Evolutionary conservation across 2,329 filamentous ascomycete species (phyloP).

Genomic region (Cylindrodendrum hubeiense): DNA sequence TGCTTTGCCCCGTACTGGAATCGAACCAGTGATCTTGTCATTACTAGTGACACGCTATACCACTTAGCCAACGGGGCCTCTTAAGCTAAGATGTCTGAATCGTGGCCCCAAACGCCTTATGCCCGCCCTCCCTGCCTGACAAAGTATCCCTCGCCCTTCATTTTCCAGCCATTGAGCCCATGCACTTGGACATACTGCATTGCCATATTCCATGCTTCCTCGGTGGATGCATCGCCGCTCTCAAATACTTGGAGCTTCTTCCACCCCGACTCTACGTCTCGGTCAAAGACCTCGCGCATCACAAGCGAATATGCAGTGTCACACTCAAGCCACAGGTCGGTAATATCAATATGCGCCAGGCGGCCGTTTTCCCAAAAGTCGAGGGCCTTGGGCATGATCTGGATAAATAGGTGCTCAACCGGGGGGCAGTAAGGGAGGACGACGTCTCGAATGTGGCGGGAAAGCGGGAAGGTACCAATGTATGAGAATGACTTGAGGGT

Average conservation of each 20-base stretch:
- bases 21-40: conserved; percentile 31
- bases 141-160: conserved; percentile 60
- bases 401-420: conserved; percentile 67
- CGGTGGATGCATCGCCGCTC: conserved; percentile 60
- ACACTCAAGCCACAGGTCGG: conserved; percentile 67
- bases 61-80: conserved; percentile 28
- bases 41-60: conserved; percentile 30
- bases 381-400: conserved; percentile 56
- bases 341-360: conserved; percentile 55
- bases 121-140: conserved; percentile 42
- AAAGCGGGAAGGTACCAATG: conserved; percentile 76
- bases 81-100: not conserved
- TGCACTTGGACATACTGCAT: conserved; percentile 55
- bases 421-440: conserved; percentile 62
- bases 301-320: conserved; percentile 63
- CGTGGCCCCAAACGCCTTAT: conserved; percentile 1
- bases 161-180: conserved; percentile 55
- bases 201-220: conserved; percentile 60
- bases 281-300: conserved; percentile 53
- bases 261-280: conserved; percentile 49
- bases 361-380: conserved; percentile 52
- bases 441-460: conserved; percentile 66
- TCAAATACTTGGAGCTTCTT: conserved; percentile 61
- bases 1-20: conserved; percentile 25
- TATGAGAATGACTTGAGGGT: conserved; percentile 67